These are phyloP conservation scores for Fusarium sp. DNA, from an alignment of 2,329 filamentous ascomycete species.

Conservation along the genomic window DNA sequence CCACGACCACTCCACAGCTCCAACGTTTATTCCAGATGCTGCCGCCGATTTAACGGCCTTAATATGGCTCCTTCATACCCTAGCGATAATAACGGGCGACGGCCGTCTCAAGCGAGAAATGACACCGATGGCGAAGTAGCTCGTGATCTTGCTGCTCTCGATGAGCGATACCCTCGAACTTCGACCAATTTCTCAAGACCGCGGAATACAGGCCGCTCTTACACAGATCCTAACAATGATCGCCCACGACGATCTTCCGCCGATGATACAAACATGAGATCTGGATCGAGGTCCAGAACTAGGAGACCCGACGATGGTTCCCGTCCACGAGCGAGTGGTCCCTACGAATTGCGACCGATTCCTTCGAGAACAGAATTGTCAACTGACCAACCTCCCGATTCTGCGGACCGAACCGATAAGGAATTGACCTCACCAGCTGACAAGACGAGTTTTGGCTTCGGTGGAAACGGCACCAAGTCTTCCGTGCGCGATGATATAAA, in stretches of 20 bases:
- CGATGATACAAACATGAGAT: constrained; percentile 33
- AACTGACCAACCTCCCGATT: constrained; percentile 23
- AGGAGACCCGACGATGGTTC: constrained; percentile 31
- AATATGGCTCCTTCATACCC: constrained; percentile 48
- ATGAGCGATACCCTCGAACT: constrained; percentile 40
- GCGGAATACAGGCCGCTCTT: constrained; percentile 32
- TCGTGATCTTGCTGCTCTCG: constrained; percentile 43
- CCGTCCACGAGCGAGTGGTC: constrained; percentile 1
- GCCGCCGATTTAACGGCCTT: constrained; percentile 36
- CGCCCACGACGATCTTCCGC: constrained; percentile 20
- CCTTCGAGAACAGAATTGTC: constrained; percentile 35
- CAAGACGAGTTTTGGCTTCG: constrained; percentile 26
- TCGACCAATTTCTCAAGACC: constrained; percentile 38
- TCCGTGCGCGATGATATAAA: constrained; percentile 43
- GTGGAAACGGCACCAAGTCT: constrained; percentile 11
- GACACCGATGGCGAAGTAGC: constrained; percentile 30
- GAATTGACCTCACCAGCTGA: constrained; percentile 27
- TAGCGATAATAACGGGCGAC: constrained; percentile 40
- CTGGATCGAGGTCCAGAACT: constrained; percentile 32
- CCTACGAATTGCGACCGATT: constrained; percentile 46
- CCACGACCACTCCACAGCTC: constrained; percentile 24
- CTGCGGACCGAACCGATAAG: constrained; percentile 37
- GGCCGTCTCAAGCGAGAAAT: constrained; percentile 29
- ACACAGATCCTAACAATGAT: constrained; percentile 34
- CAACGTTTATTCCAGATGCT: constrained; percentile 43